Evolutionary conservation across 331 rosid genomes (phyloP).

Genomic region (Malus hybrid): DNA sequence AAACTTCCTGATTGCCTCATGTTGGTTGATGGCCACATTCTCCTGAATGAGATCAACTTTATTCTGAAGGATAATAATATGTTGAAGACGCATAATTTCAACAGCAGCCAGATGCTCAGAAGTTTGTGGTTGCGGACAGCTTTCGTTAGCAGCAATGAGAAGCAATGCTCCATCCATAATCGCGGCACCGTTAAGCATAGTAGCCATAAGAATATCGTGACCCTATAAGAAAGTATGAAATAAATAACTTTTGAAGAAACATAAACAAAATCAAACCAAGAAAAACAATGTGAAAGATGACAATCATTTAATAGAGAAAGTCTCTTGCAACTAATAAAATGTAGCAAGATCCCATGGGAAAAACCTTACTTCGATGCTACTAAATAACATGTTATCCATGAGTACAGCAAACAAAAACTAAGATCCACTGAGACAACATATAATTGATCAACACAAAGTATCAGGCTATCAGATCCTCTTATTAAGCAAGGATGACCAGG

Average conservation of each 20-base stretch:
- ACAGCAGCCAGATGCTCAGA: constrained; percentile 99
- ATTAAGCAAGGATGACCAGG: neutral
- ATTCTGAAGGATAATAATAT: constrained; percentile 88
- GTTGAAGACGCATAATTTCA: constrained; percentile 95
- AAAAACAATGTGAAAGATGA: neutral
- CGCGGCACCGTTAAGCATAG: constrained; percentile 99
- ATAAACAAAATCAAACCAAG: constrained; percentile 8
- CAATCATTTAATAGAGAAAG: neutral
- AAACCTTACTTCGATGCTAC: neutral
- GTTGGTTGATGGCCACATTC: constrained; percentile 92
- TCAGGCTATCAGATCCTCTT: neutral
- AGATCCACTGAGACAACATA: neutral
- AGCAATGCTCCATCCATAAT: constrained; percentile 97
- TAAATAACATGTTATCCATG: neutral
- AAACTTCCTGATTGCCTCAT: constrained; percentile 79
- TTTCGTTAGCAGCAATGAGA: constrained; percentile 92
- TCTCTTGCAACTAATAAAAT: neutral
- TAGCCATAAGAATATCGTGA: constrained; percentile 99
- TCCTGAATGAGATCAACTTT: constrained; percentile 94
- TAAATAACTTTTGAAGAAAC: neutral
- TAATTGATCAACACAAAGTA: neutral
- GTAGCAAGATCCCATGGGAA: neutral
- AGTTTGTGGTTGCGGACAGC: constrained; percentile 97
- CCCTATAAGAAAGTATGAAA: constrained; percentile 39
- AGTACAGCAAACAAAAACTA: neutral